Conservation (phyloP, 2,329 filamentous ascomycete genomes). For the Purpureocillium lavendulum region DNA sequence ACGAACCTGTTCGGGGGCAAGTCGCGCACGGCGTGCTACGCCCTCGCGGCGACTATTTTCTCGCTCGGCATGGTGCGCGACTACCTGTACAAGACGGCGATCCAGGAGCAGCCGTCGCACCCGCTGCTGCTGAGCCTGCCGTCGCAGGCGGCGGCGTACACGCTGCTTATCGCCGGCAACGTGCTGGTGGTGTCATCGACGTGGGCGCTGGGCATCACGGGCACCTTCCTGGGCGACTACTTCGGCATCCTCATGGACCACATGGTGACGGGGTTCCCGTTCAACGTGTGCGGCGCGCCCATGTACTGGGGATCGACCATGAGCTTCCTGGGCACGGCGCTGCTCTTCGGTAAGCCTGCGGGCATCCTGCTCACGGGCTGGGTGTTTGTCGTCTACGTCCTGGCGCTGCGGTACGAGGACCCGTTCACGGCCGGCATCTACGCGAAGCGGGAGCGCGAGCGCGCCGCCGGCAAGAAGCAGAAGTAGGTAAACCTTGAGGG, state of each 20-base stretch:
- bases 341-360: constrained; percentile 81
- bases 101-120: constrained; percentile 67
- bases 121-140: constrained; percentile 57
- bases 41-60: constrained; percentile 84
- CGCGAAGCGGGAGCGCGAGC: constrained; percentile 65
- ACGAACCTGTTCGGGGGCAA: constrained; percentile 80
- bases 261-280: constrained; percentile 91
- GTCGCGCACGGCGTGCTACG: constrained; percentile 76
- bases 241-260: constrained; percentile 97
- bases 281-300: constrained; percentile 81
- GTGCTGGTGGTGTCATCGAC: constrained; percentile 81
- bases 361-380: constrained; percentile 68
- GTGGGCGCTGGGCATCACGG: constrained; percentile 85
- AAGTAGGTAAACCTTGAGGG: too few relatives aligned
- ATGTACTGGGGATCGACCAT: constrained; percentile 96
- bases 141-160: constrained; percentile 57
- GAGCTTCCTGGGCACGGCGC: constrained; percentile 81
- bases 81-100: constrained; percentile 75
- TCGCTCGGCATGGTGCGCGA: constrained; percentile 84
- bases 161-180: constrained; percentile 69
- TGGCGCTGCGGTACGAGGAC: constrained; percentile 83
- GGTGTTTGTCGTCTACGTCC: constrained; percentile 69
- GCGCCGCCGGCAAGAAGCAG: constrained; percentile 45
- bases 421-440: constrained; percentile 94
- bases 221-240: constrained; percentile 96